Conservation (phyloP, 441 rosid genomes). For the Mallotus japonicus region DNA sequence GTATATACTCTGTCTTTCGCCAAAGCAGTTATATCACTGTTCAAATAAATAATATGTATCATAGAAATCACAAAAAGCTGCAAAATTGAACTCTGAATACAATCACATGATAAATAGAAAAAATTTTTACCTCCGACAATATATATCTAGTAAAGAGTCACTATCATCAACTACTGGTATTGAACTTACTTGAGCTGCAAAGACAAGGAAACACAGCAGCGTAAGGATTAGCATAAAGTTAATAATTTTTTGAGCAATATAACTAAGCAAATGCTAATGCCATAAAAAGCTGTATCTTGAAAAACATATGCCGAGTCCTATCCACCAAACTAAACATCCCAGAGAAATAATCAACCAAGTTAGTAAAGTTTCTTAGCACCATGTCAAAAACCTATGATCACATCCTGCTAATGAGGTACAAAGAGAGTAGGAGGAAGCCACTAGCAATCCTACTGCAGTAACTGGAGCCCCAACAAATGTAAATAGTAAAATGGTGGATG, state of each 20-base stretch:
- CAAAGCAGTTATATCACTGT: conserved; percentile 98
- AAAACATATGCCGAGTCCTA: conserved; percentile 3
- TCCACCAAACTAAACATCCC: conserved; percentile 2
- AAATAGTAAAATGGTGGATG: background rate
- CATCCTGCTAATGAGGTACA: background rate
- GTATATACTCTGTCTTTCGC: conserved; percentile 95
- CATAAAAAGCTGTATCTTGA: background rate
- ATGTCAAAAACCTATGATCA: background rate
- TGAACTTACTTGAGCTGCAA: conserved; percentile 89
- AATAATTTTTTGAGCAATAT: background rate
- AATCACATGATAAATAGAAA: conserved; percentile 2
- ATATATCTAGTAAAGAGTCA: conserved; percentile 89
- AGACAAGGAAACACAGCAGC: conserved; percentile 3
- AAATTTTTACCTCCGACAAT: conserved; percentile 73
- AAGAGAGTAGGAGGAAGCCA: background rate
- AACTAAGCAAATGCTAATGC: background rate
- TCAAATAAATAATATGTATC: conserved; percentile 8
- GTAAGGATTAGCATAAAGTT: conserved; percentile 6
- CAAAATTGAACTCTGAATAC: background rate
- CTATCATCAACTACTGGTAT: conserved; percentile 94
- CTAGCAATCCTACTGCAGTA: background rate
- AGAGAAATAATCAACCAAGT: background rate
- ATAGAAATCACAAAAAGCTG: background rate
- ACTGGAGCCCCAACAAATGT: background rate
- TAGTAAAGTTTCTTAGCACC: background rate